These are phyloP conservation scores for Coniosporium apollinis DNA, from an alignment of 495 filamentous ascomycete species.

Conservation along the genomic window DNA sequence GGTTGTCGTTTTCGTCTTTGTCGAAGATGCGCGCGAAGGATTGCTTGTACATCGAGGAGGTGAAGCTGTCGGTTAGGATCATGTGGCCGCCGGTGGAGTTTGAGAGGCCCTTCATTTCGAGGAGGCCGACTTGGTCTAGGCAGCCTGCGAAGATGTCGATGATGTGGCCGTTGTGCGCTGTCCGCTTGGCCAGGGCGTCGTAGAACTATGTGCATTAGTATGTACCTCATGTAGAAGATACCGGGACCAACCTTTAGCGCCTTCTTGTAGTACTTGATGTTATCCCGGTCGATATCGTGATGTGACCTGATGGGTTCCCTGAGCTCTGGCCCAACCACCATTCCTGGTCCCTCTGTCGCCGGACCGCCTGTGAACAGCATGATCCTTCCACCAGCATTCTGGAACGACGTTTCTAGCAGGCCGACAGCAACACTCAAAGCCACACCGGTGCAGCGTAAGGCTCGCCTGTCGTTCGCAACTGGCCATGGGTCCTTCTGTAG, in stretches of 20 bases:
- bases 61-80: constrained; percentile 97
- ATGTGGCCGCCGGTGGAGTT: constrained; percentile 97
- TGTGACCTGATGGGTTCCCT: constrained; percentile 96
- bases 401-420: constrained; percentile 83
- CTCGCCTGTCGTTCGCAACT: constrained; percentile 82
- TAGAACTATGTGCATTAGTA: constrained; percentile 57
- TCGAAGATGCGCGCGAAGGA: constrained; percentile 96
- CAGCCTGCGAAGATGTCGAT: constrained; percentile 98
- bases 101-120: constrained; percentile 97
- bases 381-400: constrained; percentile 84
- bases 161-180: constrained; percentile 91
- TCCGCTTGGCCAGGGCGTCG: constrained; percentile 87
- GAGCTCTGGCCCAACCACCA: constrained; percentile 94
- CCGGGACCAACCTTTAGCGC: constrained; percentile 61
- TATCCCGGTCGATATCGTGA: constrained; percentile 96
- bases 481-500: constrained; percentile 98
- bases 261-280: constrained; percentile 99
- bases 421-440: constrained; percentile 90
- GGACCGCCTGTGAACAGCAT: constrained; percentile 97
- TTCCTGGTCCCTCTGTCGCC: constrained; percentile 88
- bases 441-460: constrained; percentile 86
- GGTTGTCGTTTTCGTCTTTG: constrained; percentile 83
- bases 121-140: constrained; percentile 89
- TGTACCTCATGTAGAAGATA: neutral
- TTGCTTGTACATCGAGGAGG: constrained; percentile 98